Base-by-base conservation (phyloP, 1,139 yeast species). In the Saccharomyces hybrid region DNA sequence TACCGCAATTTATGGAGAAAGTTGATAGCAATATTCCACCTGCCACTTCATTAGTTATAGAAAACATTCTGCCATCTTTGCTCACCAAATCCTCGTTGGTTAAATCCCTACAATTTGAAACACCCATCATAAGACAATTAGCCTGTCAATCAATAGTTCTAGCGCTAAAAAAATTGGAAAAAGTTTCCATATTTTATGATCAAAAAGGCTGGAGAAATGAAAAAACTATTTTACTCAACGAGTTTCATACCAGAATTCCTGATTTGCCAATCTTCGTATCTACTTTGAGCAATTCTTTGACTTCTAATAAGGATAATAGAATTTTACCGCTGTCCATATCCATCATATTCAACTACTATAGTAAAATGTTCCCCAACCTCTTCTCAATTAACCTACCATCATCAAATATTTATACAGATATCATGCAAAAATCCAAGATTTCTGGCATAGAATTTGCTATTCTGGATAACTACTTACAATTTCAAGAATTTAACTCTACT, bases 21-120 rank as follows among this genome's bases (percentile, higher is more conserved):
- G 55, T 60, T 7, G 65, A 67, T n/a, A 64, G 69, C 14, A 65
- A 66, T 41, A 62, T 57, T 38, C 46, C 58, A 1, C 76, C 76
- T 28, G 57, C 66, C 1, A 60, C 62, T 28, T 13, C 55, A 2
- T 53, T 67, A 6, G 75, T 83, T 1, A 64, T 77, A 38, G 90
- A 88, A 54, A 75, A 77, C 52, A 76, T 89, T 14, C 68, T 84
- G 5, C 95, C 97, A 14, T 73, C 82, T 0, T 82, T 89, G 0
- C 64, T 90, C n/a, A 79, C 85, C 2, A 80, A 81, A 59, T 57
- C 76, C 2, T 75, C 85, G 0, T 72, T 91, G 51, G 73, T 78
- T 0, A 85, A 82, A 61, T 80, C 88, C 53, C 69, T 90, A 42
- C 77, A 76, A 41, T 73, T 78, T 13, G 81, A 82, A 2, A 72